Base-by-base conservation (phyloP, 1,284 basidiomycete species). In the Tetrapyrgos nigripes region DNA sequence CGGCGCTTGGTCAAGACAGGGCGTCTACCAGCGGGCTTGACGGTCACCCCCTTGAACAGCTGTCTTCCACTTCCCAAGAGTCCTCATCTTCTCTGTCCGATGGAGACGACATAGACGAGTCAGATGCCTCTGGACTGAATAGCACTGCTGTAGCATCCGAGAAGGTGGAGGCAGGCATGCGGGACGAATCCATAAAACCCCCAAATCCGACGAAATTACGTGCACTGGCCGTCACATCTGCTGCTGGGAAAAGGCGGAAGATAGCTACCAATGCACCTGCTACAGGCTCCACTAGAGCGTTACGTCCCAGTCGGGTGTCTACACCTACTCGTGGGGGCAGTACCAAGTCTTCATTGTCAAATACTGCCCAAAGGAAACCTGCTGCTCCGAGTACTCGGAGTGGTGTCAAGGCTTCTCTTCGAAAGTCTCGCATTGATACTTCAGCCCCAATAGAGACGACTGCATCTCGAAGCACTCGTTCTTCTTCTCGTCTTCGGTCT, bases 1-100 rank as follows among this genome's bases (percentile, higher is more conserved):
- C 26, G 13, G 14, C 48, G 14, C 27, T 28, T n/a, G n/a, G n/a
- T n/a, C n/a, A n/a, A n/a, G n/a, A n/a, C n/a, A n/a, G n/a, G n/a
- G n/a, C n/a, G n/a, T n/a, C n/a, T 19, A 17, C 24, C 11, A 19
- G 19, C 23, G 48, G 48, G 10, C 13, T n/a, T 29, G 21, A 27
- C 31, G 27, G 27, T 21, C 17, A 17, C 10, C 21, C 27, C 27
- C 48, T 50, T 50, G 17, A 29, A 28, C 48, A 14, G 48, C 27
- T 57, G 11, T 57, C 56, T 24, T 57, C 56, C 8, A 31, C 48
- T 50, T 50, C 48, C 19, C 37, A 40, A n/a, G 37, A n/a, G 19
- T 40, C 17, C 6, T 11, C 4, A n/a, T 9, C 37, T 17, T 40
- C 37, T n/a, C n/a, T n/a, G n/a, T n/a, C n/a, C n/a, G n/a, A n/a